A percentile compares a stretch with the other conserved stretches of the same genome.
Evolutionary conservation across 106 monocot genomes (phyloP).

Genomic region (Gastrodia elata): DNA sequence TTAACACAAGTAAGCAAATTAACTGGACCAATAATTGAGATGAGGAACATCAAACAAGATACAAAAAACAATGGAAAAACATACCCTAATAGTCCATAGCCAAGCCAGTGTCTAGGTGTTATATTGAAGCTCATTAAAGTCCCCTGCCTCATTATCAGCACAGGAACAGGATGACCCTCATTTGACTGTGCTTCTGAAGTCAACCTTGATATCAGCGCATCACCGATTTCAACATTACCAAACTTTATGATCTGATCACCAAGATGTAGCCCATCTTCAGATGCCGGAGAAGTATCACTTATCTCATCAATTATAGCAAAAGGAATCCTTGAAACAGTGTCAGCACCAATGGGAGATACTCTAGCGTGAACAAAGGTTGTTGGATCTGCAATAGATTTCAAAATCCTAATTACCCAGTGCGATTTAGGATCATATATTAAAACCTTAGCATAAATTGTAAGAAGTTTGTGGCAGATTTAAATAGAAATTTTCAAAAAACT

Average conservation of each 20-base stretch:
- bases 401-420: background rate
- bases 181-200: constrained; percentile 66
- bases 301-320: constrained; percentile 93
- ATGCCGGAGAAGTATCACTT: constrained; percentile 74
- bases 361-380: constrained; percentile 12
- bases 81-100: constrained; percentile 85
- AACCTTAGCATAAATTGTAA: background rate
- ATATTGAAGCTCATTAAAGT: constrained; percentile 44
- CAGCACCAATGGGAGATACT: constrained; percentile 30
- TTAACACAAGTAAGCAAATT: background rate
- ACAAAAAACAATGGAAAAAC: background rate
- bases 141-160: constrained; percentile 63
- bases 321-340: constrained; percentile 38
- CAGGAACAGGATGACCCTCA: constrained; percentile 37
- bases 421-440: background rate
- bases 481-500: background rate
- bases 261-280: constrained; percentile 82
- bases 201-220: constrained; percentile 50
- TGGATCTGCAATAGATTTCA: constrained; percentile 15
- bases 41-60: background rate
- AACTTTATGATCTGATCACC: constrained; percentile 88
- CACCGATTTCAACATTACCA: constrained; percentile 72
- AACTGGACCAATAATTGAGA: background rate
- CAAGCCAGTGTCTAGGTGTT: constrained; percentile 84
- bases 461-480: background rate